phyloP scores from a whole-genome alignment of 495 filamentous ascomycete genomes.

The Podospora tetraspora region DNA sequence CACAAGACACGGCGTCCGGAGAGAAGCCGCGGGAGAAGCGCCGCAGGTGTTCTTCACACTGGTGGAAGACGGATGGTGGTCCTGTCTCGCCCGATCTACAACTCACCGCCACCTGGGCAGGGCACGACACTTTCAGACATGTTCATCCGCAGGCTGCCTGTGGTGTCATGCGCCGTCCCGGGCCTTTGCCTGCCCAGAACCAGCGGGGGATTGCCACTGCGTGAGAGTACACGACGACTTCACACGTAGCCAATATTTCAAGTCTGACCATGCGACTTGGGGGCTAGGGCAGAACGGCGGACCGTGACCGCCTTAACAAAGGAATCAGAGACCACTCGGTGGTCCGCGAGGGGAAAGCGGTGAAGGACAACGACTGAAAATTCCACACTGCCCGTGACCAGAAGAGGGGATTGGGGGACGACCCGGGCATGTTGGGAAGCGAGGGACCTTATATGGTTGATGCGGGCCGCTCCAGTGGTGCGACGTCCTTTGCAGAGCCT shows the following conservation, averaged over 20 bases:
- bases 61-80: no score
- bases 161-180: background rate
- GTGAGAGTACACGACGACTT: background rate
- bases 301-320: background rate
- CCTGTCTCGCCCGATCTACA: background rate
- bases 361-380: background rate
- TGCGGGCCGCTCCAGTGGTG: background rate
- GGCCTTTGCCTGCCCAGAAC: background rate
- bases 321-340: background rate
- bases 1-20: background rate
- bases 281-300: background rate
- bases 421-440: background rate
- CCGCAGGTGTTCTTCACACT: background rate
- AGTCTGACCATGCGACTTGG: background rate
- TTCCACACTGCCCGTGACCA: background rate
- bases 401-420: background rate
- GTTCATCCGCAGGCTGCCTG: background rate
- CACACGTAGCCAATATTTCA: background rate
- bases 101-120: background rate
- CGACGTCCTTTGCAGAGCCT: background rate
- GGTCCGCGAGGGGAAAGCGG: background rate
- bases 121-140: background rate
- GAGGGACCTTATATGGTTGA: background rate
- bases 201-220: background rate
- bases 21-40: background rate